These are phyloP conservation scores for Saprolegnia parasitica DNA, from an alignment of 352 stramenopile genomes.

Conservation along the genomic window DNA sequence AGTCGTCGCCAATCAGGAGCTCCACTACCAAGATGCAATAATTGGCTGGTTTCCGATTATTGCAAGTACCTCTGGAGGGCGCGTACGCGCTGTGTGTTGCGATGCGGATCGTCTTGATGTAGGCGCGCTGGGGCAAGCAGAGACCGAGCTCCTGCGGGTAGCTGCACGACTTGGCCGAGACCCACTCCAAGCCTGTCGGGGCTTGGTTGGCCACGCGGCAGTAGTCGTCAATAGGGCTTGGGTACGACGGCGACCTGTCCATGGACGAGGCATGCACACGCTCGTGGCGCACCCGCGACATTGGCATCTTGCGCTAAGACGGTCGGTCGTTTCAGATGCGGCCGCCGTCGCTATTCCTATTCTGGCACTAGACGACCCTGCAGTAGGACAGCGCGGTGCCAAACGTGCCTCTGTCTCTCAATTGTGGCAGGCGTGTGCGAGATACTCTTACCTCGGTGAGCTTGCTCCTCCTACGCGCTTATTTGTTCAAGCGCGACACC, in stretches of 20 bases:
- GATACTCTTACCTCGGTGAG: no score
- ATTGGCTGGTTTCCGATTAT: background rate
- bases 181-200: background rate
- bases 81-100: slow-evolving; percentile 12
- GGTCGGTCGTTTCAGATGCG: background rate
- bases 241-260: slow-evolving; percentile 9
- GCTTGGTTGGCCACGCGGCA: background rate
- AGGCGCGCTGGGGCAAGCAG: slow-evolving; percentile 1
- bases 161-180: slow-evolving; percentile 20
- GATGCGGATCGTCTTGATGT: slow-evolving; percentile 23
- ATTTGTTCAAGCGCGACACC: no score
- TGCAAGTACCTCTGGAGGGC: slow-evolving; percentile 17
- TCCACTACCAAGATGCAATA: slow-evolving; percentile 2
- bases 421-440: no score
- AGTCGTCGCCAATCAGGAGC: background rate
- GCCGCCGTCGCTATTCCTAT: no score
- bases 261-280: slow-evolving; percentile 14
- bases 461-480: no score
- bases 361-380: no score
- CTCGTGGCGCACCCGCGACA: slow-evolving; percentile 1
- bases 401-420: no score
- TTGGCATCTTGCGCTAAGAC: background rate
- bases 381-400: no score
- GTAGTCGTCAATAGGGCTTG: background rate
- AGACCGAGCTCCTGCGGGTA: slow-evolving; percentile 26